These are phyloP conservation scores for Abrus pulchellus DNA, from an alignment of 306 rosid species.

Conservation along the genomic window DNA sequence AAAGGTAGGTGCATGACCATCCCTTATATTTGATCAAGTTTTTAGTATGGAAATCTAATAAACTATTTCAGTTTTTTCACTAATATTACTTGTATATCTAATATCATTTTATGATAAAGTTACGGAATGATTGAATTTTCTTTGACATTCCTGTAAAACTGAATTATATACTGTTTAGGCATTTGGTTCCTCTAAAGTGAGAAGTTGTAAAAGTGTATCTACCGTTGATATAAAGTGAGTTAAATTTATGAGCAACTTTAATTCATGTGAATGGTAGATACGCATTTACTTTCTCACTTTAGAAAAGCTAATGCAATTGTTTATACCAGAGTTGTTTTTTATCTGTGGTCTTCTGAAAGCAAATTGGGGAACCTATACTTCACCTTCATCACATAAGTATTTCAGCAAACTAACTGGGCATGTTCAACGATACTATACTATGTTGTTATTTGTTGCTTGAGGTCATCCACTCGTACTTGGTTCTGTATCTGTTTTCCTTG, in stretches of 20 bases:
- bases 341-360: constrained; percentile 7
- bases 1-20: constrained; percentile 68
- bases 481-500: constrained; percentile 14
- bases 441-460: neutral
- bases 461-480: neutral
- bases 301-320: neutral
- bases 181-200: no score
- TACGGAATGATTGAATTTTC: constrained; percentile 15
- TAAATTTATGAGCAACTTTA: no score
- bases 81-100: neutral
- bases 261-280: no score
- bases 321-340: constrained; percentile 5
- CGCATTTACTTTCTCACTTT: no score
- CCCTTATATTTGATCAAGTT: constrained; percentile 28
- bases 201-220: no score
- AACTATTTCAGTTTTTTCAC: neutral
- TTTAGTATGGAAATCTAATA: constrained; percentile 16
- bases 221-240: no score
- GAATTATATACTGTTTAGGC: neutral
- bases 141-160: constrained; percentile 2
- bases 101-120: constrained; percentile 19
- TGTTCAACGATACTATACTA: neutral
- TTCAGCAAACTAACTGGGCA: constrained; percentile 10
- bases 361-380: neutral
- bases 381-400: neutral